Conservation (phyloP, 768 basidiomycete genomes). For the Favolaschia claudopus region DNA sequence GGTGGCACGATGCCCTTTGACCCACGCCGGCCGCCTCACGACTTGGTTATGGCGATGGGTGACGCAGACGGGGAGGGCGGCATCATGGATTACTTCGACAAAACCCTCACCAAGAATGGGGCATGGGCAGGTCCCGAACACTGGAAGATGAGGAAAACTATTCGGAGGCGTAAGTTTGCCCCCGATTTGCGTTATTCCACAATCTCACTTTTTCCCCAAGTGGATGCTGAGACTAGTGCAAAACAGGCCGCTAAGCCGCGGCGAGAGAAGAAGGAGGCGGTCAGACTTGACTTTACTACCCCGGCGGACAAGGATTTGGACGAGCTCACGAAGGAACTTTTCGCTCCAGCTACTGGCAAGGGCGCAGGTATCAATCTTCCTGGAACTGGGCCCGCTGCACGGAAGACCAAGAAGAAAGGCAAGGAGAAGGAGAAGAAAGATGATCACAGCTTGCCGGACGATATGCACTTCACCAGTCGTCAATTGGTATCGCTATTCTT, state of each 20-base stretch:
- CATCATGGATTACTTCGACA: constrained; percentile 90
- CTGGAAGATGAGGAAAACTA: constrained; percentile 91
- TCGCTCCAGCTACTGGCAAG: constrained; percentile 78
- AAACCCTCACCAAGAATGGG: constrained; percentile 90
- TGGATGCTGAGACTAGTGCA: constrained; percentile 51
- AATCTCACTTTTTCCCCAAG: constrained; percentile 32
- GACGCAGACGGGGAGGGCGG: constrained; percentile 63
- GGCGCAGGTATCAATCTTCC: constrained; percentile 75
- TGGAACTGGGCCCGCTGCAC: constrained; percentile 53
- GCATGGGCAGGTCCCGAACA: constrained; percentile 99
- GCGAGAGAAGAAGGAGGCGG: constrained; percentile 78
- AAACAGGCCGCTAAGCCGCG: constrained; percentile 61
- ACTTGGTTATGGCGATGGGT: constrained; percentile 87
- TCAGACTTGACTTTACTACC: constrained; percentile 81
- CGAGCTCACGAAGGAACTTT: constrained; percentile 72
- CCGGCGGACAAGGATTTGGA: constrained; percentile 68
- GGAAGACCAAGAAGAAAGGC: constrained; percentile 48
- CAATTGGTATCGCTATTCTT: constrained; percentile 92
- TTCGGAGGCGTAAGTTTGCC: constrained; percentile 70
- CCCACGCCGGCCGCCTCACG: constrained; percentile 77
- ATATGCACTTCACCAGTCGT: constrained; percentile 95
- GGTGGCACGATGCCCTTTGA: constrained; percentile 82
- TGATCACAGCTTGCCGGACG: constrained; percentile 87
- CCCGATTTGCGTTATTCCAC: constrained; percentile 12
- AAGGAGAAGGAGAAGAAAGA: constrained; percentile 71